phyloP scores from a whole-genome alignment of 1,139 yeast species.

The Groenewaldozyma sp. region DNA sequence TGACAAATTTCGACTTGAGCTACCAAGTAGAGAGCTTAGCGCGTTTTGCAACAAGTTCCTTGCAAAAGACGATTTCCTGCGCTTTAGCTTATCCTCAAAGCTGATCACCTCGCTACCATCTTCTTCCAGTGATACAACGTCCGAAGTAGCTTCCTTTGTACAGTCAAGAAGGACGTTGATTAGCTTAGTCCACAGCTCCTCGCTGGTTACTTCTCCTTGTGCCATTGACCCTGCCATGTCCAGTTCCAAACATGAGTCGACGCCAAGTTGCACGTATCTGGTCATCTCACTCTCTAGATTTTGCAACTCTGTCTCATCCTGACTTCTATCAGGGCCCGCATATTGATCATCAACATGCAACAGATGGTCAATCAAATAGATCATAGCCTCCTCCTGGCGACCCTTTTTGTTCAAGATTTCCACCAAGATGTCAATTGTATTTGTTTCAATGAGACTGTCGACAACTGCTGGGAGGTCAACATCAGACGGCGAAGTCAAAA shows the following conservation, averaged over 20 bases:
- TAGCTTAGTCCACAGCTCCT: slow-evolving; percentile 25
- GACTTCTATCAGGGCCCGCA: slow-evolving; percentile 2
- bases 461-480: slow-evolving; percentile 26
- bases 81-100: slow-evolving; percentile 2
- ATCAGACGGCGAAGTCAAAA: slow-evolving; percentile 21
- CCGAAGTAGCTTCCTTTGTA: slow-evolving; percentile 4
- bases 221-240: slow-evolving; percentile 6
- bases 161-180: slow-evolving; percentile 17
- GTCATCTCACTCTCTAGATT: slow-evolving; percentile 11
- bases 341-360: slow-evolving; percentile 16
- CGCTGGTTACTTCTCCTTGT: slow-evolving; percentile 10
- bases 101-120: not conserved
- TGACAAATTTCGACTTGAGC: slow-evolving; percentile 11
- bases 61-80: slow-evolving; percentile 10
- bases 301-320: slow-evolving; percentile 1
- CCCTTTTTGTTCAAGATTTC: slow-evolving; percentile 21
- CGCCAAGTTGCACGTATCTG: slow-evolving; percentile 21
- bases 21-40: slow-evolving; percentile 19
- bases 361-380: slow-evolving; percentile 25
- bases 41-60: slow-evolving; percentile 18
- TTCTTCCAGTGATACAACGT: too few relatives aligned
- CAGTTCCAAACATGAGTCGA: slow-evolving; percentile 20
- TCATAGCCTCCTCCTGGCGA: slow-evolving; percentile 27
- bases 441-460: slow-evolving; percentile 21
- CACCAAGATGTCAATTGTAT: slow-evolving; percentile 25